Percentiles rank a stretch among this genome's conserved stretches.
phyloP scores from a whole-genome alignment of 306 rosid species.

The Cucurbita moschata region DNA sequence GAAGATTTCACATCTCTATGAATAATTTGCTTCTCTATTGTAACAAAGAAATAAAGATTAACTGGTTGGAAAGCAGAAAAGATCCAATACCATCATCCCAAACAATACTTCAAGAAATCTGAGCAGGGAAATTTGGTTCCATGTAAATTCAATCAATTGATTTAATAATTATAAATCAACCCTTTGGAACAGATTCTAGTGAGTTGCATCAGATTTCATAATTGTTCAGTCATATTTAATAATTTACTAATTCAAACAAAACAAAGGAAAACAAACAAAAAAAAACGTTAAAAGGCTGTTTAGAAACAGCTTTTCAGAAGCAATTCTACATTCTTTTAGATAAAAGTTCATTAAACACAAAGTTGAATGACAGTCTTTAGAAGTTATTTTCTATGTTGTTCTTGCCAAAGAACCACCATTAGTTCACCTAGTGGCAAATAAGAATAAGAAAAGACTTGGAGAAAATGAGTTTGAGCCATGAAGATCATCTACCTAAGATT shows the following conservation, averaged over 20 bases:
- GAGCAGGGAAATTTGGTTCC: neutral
- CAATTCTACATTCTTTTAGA: neutral
- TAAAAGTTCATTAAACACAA: neutral
- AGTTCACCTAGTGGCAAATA: neutral
- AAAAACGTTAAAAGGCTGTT: neutral
- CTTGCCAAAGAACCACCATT: neutral
- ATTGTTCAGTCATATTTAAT: neutral
- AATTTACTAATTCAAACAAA: neutral
- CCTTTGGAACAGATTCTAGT: neutral
- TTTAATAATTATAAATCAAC: neutral
- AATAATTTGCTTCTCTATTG: conserved; percentile 79
- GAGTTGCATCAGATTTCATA: neutral
- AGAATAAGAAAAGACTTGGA: neutral
- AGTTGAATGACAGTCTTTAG: neutral
- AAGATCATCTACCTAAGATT: neutral
- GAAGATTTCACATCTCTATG: conserved; percentile 95
- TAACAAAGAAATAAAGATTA: conserved; percentile 11
- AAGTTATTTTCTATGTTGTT: neutral
- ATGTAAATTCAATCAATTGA: neutral
- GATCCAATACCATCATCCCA: conserved; percentile 4
- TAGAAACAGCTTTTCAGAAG: neutral
- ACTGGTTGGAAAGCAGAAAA: conserved; percentile 5
- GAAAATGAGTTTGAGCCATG: neutral
- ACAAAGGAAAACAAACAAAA: neutral
- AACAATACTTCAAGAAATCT: neutral